Base-by-base conservation (phyloP, 2,329 filamentous ascomycete species). In the Aspergillus sp. region DNA sequence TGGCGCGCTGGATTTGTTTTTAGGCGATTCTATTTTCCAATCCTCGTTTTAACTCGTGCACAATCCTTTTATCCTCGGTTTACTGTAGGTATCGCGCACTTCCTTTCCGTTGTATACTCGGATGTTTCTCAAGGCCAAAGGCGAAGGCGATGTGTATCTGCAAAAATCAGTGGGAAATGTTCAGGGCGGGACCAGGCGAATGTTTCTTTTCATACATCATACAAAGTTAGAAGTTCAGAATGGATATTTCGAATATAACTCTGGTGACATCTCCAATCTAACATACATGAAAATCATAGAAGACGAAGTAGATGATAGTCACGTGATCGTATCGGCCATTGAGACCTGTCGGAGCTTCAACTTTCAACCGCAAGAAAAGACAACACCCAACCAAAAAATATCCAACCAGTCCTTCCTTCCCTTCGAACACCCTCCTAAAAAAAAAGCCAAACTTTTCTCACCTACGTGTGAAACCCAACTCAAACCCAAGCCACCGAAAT, bases 401-500 rank as follows among this genome's bases (percentile, higher is more conserved):
- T 28, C 6, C 25, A 28, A 28, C 25, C 25, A 28, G 25, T 7
- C 25, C 25, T 28, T 7, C 25, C 25, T 28, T 28, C 25, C 25
- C 25, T 7, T 28, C 25, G 6, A 28, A 28, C 4, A 28, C 25
- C 25, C 25, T 28, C 25, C 19, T 19, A 19, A 19, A 7, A 28
- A 6, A 28, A 28, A 4, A 28, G 25, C 4, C 25, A 28, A 28
- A 28, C 6, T 4, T 7, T 28, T 7, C 25, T 7, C 25, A 28
- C 25, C 25, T 2, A 28, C 25, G 6, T 4, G 25, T 7, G 25
- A 28, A 28, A 28, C 6, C 25, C 4, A 28, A 28, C 4, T 7
- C 4, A 28, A 28, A 28, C 25, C 25, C 25, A 28, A 28, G 6
- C 25, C 25, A 28, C 54, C 69, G 72, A 71, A 68, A 64, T 57